These are phyloP conservation scores for Hawksworthiomyces lignivorus DNA, from an alignment of 2,329 filamentous ascomycete genomes.

Conservation along the genomic window DNA sequence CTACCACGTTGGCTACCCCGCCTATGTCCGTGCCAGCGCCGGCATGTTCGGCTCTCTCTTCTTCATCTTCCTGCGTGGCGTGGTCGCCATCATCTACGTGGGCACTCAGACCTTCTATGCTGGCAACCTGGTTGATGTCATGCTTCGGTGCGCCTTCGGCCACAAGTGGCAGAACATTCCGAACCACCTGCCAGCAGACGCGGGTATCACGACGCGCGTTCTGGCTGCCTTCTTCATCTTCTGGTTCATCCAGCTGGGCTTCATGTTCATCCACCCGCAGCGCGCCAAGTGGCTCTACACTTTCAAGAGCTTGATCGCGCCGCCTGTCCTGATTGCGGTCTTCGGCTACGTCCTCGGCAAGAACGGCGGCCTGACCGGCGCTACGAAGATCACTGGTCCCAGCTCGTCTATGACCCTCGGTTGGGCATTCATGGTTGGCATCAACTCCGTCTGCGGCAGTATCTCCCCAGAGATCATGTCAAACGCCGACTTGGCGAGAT, in stretches of 20 bases:
- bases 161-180: constrained; percentile 11
- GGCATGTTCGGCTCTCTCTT: constrained; percentile 11
- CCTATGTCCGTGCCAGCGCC: constrained; percentile 6
- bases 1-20: constrained; percentile 14
- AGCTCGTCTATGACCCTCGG: constrained; percentile 10
- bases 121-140: constrained; percentile 10
- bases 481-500: constrained; percentile 4
- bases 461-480: constrained; percentile 5
- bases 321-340: constrained; percentile 21
- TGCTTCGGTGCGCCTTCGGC: constrained; percentile 15
- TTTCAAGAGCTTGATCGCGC: constrained; percentile 21
- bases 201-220: constrained; percentile 25
- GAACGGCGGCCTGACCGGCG: background rate
- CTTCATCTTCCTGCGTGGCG: constrained; percentile 11
- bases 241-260: constrained; percentile 28
- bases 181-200: constrained; percentile 24
- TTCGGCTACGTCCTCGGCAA: background rate
- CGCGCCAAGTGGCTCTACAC: constrained; percentile 22
- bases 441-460: constrained; percentile 25
- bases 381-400: no score
- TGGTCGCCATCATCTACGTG: constrained; percentile 13
- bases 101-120: constrained; percentile 14
- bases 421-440: constrained; percentile 19
- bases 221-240: constrained; percentile 31
- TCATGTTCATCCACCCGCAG: constrained; percentile 22